A percentile compares a stretch with the other conserved stretches of the same genome.
Conservation (phyloP, 75 land plant genomes). For the Larix kaempferi region DNA sequence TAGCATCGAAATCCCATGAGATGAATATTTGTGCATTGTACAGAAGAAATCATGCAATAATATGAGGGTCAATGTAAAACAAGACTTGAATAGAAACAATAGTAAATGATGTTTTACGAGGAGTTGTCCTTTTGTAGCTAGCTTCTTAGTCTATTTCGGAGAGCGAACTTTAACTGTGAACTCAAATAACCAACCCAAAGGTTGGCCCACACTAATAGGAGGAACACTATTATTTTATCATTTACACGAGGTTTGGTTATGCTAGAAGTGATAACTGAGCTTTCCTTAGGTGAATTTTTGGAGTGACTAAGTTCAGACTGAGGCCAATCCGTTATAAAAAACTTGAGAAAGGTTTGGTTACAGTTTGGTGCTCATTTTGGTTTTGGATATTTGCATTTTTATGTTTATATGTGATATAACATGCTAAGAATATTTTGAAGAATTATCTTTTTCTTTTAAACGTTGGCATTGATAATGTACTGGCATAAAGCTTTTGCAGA, state of each 20-base stretch:
- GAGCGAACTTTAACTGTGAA: not conserved
- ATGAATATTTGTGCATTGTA: too few species aligned
- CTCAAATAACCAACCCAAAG: not conserved
- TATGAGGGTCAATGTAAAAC: too few species aligned
- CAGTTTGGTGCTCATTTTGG: not conserved
- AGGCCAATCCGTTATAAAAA: too few species aligned
- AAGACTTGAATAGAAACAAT: too few species aligned
- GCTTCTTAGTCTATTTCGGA: not conserved
- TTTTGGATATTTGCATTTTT: not conserved
- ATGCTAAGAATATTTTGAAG: not conserved
- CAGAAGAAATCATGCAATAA: too few species aligned
- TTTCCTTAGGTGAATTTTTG: not conserved
- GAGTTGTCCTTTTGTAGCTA: not conserved
- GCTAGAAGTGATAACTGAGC: not conserved
- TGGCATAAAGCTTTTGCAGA: not conserved
- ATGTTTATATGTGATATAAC: not conserved
- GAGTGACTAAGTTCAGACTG: too few species aligned
- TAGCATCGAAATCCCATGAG: too few species aligned
- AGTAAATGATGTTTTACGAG: not conserved
- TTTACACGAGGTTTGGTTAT: not conserved
- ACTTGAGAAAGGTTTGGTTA: not conserved
- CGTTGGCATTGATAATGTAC: not conserved
- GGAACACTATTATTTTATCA: too few species aligned
- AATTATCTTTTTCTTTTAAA: not conserved
- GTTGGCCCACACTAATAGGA: not conserved